A percentile compares a stretch with the other conserved stretches of the same genome.
These are phyloP conservation scores for Candida wancherniae DNA, from an alignment of 805 yeast species.

Conservation along the genomic window DNA sequence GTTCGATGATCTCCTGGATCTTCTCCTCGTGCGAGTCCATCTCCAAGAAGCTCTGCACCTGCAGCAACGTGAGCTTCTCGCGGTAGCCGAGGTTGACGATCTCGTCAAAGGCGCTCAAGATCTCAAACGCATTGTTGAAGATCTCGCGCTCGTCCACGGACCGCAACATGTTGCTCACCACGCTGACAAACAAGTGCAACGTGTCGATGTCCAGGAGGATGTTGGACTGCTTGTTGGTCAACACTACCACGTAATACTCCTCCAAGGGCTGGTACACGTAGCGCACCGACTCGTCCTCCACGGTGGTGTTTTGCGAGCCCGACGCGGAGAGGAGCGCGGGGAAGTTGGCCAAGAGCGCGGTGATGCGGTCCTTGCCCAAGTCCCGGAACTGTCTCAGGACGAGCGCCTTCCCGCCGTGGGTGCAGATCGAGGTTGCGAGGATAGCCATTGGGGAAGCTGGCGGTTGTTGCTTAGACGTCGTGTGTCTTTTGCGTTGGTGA, in stretches of 20 bases:
- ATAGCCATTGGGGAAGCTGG: conserved; percentile 68
- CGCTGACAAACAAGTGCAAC: conserved; percentile 75
- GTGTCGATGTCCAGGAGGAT: conserved; percentile 94
- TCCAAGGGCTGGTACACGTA: conserved; percentile 95
- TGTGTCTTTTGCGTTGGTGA: conserved; percentile 1
- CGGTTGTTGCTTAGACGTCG: background rate
- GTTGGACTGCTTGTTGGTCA: conserved; percentile 87
- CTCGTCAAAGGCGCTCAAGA: conserved; percentile 90
- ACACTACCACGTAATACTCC: conserved; percentile 82
- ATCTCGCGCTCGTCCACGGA: conserved; percentile 78
- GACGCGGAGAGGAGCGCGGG: conserved; percentile 71
- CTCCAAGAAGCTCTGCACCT: conserved; percentile 83
- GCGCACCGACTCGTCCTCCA: conserved; percentile 87
- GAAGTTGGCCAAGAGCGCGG: conserved; percentile 79
- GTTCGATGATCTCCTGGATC: conserved; percentile 95
- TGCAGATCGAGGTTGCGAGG: conserved; percentile 90
- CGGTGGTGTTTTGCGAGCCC: conserved; percentile 82
- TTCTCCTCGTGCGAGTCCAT: conserved; percentile 99
- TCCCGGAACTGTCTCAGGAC: conserved; percentile 90
- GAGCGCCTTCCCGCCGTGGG: conserved; percentile 89
- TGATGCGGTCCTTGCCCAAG: conserved; percentile 75
- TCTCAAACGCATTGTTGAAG: conserved; percentile 79
- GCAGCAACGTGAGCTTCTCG: conserved; percentile 76
- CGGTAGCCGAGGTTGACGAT: conserved; percentile 84
- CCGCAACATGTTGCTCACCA: conserved; percentile 70